Evolutionary conservation across 805 yeast species (phyloP).

Genomic region (Starmerella stellata): DNA sequence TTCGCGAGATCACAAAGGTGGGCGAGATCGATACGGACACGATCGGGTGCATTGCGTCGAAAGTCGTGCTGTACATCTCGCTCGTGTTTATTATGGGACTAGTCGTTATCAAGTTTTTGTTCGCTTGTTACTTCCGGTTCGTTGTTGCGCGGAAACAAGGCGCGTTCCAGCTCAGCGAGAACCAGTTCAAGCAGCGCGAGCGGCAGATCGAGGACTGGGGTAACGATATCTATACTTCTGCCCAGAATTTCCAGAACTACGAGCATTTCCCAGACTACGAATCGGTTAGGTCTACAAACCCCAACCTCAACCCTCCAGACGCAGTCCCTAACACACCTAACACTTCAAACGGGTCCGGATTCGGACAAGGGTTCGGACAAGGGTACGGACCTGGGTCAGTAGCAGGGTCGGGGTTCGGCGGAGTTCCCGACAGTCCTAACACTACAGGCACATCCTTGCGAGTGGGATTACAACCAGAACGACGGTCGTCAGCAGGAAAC

Average conservation of each 20-base stretch:
- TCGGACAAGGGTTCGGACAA: background rate
- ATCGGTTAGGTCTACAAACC: background rate
- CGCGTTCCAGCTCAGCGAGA: constrained; percentile 42
- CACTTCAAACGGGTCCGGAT: background rate
- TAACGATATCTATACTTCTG: constrained; percentile 33
- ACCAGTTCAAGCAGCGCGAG: constrained; percentile 41
- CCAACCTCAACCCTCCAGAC: background rate
- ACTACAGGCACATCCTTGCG: background rate
- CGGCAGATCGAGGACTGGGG: constrained; percentile 74
- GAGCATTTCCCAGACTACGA: constrained; percentile 1
- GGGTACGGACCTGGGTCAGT: background rate
- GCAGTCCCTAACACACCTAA: background rate
- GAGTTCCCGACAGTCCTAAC: background rate
- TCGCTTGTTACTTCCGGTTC: constrained; percentile 88
- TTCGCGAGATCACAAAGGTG: constrained; percentile 69
- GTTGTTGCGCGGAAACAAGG: constrained; percentile 63
- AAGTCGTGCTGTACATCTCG: constrained; percentile 62
- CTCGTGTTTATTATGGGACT: constrained; percentile 70
- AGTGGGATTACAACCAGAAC: no score
- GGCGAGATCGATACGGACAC: constrained; percentile 80
- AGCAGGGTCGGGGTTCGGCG: no score
- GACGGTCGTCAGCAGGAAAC: background rate
- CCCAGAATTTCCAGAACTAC: constrained; percentile 12
- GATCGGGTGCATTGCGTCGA: constrained; percentile 85
- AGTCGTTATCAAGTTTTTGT: constrained; percentile 54